Conservation (phyloP, 192 early-diverging fungal genomes). For the Chytriomyces sp. region DNA sequence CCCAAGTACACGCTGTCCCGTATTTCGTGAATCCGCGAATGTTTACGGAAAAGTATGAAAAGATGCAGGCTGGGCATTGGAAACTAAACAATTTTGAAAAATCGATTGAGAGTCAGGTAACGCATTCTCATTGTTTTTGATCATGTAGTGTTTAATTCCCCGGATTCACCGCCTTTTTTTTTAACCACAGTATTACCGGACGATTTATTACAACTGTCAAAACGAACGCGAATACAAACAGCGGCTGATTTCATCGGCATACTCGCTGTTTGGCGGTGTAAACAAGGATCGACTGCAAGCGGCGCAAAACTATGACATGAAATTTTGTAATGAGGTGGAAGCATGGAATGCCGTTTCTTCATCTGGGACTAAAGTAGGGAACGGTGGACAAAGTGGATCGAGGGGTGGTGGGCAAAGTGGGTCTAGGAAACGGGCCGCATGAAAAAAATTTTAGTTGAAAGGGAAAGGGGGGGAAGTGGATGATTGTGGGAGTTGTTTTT, state of each 20-base stretch:
- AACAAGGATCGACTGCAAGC: conserved; percentile 68
- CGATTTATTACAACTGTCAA: conserved; percentile 68
- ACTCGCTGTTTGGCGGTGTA: conserved; percentile 71
- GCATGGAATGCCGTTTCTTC: conserved; percentile 37
- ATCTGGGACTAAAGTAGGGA: no score
- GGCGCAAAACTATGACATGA: conserved; percentile 67
- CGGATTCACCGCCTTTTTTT: not conserved
- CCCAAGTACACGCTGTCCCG: conserved; percentile 63
- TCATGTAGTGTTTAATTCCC: not conserved
- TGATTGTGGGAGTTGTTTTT: no score
- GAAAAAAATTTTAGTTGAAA: no score
- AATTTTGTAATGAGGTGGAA: conserved; percentile 75
- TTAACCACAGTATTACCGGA: conserved; percentile 61
- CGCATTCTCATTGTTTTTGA: not conserved
- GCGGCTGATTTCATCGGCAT: conserved; percentile 61
- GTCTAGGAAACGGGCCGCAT: no score
- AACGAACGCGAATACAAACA: conserved; percentile 67
- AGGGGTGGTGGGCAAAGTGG: no score
- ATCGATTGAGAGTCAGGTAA: conserved; percentile 67
- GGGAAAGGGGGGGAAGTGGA: no score
- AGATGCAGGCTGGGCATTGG: conserved; percentile 44
- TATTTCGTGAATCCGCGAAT: conserved; percentile 81
- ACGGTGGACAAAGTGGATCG: no score
- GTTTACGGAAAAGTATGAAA: conserved; percentile 48
- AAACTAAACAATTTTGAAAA: conserved; percentile 73